A percentile compares a stretch with the other conserved stretches of the same genome.
Conservation (phyloP, 805 yeast species). For the Candida corydali region DNA sequence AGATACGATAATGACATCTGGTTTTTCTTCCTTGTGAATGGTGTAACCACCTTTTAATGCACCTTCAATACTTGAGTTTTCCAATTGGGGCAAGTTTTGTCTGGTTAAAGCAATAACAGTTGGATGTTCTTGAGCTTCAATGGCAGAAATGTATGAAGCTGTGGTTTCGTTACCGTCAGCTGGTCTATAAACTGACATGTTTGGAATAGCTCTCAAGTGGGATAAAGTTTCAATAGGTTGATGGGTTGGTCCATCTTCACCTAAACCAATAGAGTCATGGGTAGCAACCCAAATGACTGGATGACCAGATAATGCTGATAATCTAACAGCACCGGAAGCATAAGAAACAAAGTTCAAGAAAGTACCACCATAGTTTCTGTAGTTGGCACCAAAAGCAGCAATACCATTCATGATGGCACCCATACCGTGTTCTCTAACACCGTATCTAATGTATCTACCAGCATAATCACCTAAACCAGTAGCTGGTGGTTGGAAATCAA, state of each 20-base stretch:
- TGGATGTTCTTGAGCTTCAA: conserved; percentile 62
- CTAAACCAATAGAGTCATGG: conserved; percentile 85
- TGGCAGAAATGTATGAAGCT: conserved; percentile 71
- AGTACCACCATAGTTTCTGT: conserved; percentile 93
- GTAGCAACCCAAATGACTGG: conserved; percentile 87
- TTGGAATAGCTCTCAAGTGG: conserved; percentile 81
- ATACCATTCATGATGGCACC: conserved; percentile 98
- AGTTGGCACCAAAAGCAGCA: conserved; percentile 82
- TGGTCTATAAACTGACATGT: conserved; percentile 85
- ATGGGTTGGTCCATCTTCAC: conserved; percentile 94
- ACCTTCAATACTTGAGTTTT: conserved; percentile 86
- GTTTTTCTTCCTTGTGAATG: conserved; percentile 50
- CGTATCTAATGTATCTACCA: conserved; percentile 95
- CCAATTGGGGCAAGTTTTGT: conserved; percentile 90
- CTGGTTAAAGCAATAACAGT: conserved; percentile 73
- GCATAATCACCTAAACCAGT: conserved; percentile 77
- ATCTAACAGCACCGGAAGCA: conserved; percentile 84
- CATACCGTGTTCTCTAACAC: conserved; percentile 99
- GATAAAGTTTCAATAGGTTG: conserved; percentile 89
- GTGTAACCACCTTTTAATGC: conserved; percentile 95
- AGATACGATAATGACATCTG: conserved; percentile 72
- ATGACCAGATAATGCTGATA: conserved; percentile 77
- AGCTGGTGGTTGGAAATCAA: conserved; percentile 88
- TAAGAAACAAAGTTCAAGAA: conserved; percentile 88
- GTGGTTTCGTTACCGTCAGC: conserved; percentile 89